Base-by-base conservation (phyloP, 306 rosid species). In the Cyclanthera cordifolia region DNA sequence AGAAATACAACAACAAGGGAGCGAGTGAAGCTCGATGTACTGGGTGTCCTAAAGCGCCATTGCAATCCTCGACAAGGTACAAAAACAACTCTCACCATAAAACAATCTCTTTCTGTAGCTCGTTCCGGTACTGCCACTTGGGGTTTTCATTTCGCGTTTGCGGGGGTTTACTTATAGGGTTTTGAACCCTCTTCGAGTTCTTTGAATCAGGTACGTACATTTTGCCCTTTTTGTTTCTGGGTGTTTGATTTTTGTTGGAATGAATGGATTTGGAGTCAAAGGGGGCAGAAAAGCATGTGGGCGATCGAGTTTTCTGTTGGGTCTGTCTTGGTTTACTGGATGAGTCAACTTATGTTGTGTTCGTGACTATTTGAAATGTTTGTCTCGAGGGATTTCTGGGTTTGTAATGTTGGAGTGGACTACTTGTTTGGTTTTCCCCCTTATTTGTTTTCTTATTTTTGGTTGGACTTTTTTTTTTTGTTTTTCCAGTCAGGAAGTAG, bases 111-210 rank as follows among this genome's bases (percentile, higher is more conserved):
- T 37, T 8, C 41, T 43, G 53, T 13, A 21, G 1, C 50, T 37
- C 10, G 2, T 61, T 37, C 30, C 5, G 50, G 3, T 13, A 39
- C 50, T 39, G 47, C 24, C 48, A 37, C 68, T 37, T 37, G 43
- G 43, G 43, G 43, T 37, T 37, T 37, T 37, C 43, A 37, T 37
- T 37, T 37, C 11, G 43, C 43, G 43, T 13, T 43, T 15, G n/a
- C 15, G 43, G 52, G 53, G 52, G 39, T 3, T 65, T 65, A 65
- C 10, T 45, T 43, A 37, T 64, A 64, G 70, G 70, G 70, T 64
- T 64, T 64, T 64, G 53, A 64, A 23, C 53, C 13, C 34, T 16
- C n/a, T 64, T 43, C 34, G 37, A 60, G 28, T 39, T 17, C 68
- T 61, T 61, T 9, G 10, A 11, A 19, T 61, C 50, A 59, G 50